phyloP scores from a whole-genome alignment of 148 eudicot genomes.

The Simmondsia chinensis region DNA sequence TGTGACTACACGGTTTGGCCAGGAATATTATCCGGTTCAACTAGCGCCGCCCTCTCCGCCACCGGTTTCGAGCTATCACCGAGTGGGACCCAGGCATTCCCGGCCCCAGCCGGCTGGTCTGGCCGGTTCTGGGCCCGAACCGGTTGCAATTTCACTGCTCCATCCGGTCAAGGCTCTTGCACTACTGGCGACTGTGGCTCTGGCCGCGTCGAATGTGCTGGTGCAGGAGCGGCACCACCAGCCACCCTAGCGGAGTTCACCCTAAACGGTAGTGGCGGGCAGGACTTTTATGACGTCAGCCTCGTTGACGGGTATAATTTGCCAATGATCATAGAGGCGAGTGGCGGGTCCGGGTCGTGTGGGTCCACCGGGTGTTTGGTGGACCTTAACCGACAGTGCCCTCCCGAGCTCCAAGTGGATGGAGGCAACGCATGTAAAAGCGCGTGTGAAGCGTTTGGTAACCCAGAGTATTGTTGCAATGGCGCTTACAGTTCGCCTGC shows the following conservation, averaged over 20 bases:
- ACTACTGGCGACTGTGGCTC: constrained; percentile 69
- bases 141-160: constrained; percentile 51
- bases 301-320: constrained; percentile 83
- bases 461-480: constrained; percentile 62
- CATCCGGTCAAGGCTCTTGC: constrained; percentile 62
- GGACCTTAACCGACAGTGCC: constrained; percentile 57
- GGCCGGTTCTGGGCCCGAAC: constrained; percentile 89
- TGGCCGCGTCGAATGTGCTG: constrained; percentile 45
- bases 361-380: constrained; percentile 53
- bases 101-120: constrained; percentile 82
- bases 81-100: constrained; percentile 35
- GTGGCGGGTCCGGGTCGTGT: constrained; percentile 59
- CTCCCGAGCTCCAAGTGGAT: constrained; percentile 38
- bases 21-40: constrained; percentile 38
- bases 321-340: constrained; percentile 45
- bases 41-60: constrained; percentile 37
- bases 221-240: constrained; percentile 55
- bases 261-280: constrained; percentile 43
- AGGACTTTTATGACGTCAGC: constrained; percentile 82
- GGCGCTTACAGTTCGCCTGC: constrained; percentile 50
- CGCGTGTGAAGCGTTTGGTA: constrained; percentile 71
- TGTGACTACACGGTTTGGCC: constrained; percentile 77
- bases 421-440: constrained; percentile 68
- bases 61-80: constrained; percentile 60
- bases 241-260: constrained; percentile 82